Evolutionary conservation across 2,329 filamentous ascomycete species (phyloP).

Genomic region (Cladosporium halotolerans): DNA sequence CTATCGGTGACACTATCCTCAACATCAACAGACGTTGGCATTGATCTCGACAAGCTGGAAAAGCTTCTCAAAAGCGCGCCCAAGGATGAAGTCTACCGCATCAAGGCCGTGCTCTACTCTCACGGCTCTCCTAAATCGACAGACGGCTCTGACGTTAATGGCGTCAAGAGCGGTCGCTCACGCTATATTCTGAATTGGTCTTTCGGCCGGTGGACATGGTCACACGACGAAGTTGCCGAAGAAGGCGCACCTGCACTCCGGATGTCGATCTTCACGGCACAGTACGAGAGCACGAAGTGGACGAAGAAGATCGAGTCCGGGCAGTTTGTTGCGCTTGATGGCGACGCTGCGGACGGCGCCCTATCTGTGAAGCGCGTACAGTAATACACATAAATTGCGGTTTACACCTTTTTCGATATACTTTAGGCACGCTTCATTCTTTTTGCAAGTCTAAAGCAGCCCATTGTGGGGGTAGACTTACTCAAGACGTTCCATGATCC

Average conservation of each 20-base stretch:
- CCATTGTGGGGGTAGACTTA: no score
- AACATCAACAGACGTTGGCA: slow-evolving; percentile 40
- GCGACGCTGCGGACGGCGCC: slow-evolving; percentile 34
- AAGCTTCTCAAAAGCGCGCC: slow-evolving; percentile 65
- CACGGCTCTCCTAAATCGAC: slow-evolving; percentile 34
- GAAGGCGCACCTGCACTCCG: slow-evolving; percentile 50
- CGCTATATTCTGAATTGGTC: slow-evolving; percentile 97
- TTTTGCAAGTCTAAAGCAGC: no score
- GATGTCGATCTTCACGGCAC: slow-evolving; percentile 70
- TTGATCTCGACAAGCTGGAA: slow-evolving; percentile 55
- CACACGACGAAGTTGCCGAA: slow-evolving; percentile 43
- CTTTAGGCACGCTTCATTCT: no score
- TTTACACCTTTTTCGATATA: no score
- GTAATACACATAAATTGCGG: slow-evolving; percentile 13
- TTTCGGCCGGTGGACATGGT: slow-evolving; percentile 92
- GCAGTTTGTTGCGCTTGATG: slow-evolving; percentile 22
- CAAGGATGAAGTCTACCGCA: slow-evolving; percentile 92
- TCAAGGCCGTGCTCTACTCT: slow-evolving; percentile 64
- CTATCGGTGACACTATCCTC: slow-evolving; percentile 64
- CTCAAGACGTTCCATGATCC: no score
- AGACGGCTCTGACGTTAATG: slow-evolving; percentile 32
- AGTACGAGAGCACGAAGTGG: slow-evolving; percentile 70
- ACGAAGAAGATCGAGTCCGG: slow-evolving; percentile 60
- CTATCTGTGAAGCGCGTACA: slow-evolving; percentile 44
- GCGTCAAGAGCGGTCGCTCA: slow-evolving; percentile 32